Evolutionary conservation across 441 rosid species (phyloP), one percentile per base, ranked within the genome.

Genomic region (Populus hybrid): DNA sequence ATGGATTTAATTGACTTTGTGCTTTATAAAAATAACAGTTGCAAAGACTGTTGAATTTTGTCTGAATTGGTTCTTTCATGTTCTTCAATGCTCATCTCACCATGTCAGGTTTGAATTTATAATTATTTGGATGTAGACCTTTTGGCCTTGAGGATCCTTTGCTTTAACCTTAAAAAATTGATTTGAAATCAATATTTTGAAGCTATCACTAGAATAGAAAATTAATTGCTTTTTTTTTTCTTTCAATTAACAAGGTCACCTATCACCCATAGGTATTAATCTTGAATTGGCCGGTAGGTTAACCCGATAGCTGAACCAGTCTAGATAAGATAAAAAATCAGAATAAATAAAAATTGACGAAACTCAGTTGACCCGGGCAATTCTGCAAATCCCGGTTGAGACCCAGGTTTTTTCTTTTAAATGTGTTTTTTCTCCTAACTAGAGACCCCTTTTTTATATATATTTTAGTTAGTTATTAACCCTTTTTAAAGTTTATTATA

Each of bases 261-360:
- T 40, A 33, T 26, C 31, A 29, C 3, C 31, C 31, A 29, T 29
- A 29, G 0, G 0, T 2, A 28, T 29, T 3, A 3, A 29, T 0
- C 3, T 29, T 3, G 0, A 3, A 29, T 29, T 29, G 4, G 4
- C 0, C 31, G 3, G 3, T 28, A 2, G 3, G 29, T 28, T 2
- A 2, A 28, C 3, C 3, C 0, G 3, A 3, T 28, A 0, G 2
- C 3, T 28, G 0, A 3, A 2, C 0, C 29, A 28, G 0, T 2
- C 3, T 28, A 2, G 3, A 2, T 2, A 28, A 28, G 1, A 28
- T 28, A 29, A 29, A 3, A 29, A 2, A 3, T 29, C 3, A 29
- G 0, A 0, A 29, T 29, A 29, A 29, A 3, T 0, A 28, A 28
- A 28, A 28, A 2, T 0, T 2, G 0, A 0, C 0, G 3, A 29